Conservation (phyloP, 805 yeast genomes). For the Starmerella etchellsii region DNA sequence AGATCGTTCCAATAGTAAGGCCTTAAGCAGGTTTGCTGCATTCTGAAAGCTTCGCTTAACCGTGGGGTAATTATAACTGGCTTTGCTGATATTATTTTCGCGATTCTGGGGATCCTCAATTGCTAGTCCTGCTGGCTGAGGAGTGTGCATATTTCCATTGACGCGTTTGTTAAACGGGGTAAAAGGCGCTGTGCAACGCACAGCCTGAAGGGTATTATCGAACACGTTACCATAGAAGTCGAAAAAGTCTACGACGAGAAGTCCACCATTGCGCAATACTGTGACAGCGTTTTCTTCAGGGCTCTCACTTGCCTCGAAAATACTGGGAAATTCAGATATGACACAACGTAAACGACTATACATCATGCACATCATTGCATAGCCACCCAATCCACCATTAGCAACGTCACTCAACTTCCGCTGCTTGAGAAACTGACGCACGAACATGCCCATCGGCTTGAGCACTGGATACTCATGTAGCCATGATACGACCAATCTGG, state of each 20-base stretch:
- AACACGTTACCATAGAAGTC: constrained; percentile 84
- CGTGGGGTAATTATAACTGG: constrained; percentile 67
- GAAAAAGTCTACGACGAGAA: constrained; percentile 76
- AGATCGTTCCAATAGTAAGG: constrained; percentile 1
- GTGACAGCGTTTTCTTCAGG: background rate
- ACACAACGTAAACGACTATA: constrained; percentile 51
- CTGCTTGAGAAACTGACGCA: constrained; percentile 73
- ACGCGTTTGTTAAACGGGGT: constrained; percentile 46
- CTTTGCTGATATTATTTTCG: constrained; percentile 70
- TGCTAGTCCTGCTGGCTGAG: constrained; percentile 43
- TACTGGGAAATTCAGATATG: background rate
- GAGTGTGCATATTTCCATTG: constrained; percentile 38
- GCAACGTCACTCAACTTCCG: constrained; percentile 75
- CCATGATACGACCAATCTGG: constrained; percentile 67
- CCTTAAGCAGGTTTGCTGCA: constrained; percentile 19
- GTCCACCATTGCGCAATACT: constrained; percentile 67
- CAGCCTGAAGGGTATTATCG: constrained; percentile 66
- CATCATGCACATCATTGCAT: constrained; percentile 77
- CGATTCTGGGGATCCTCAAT: constrained; percentile 85
- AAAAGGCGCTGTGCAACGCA: constrained; percentile 49
- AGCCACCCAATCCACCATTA: constrained; percentile 91
- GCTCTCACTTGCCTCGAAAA: background rate
- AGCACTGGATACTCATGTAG: constrained; percentile 58
- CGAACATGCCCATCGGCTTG: constrained; percentile 64
- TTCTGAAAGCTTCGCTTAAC: constrained; percentile 59